A percentile compares a stretch with the other conserved stretches of the same genome.
Evolutionary conservation across 2,329 filamentous ascomycete genomes (phyloP).

Genomic region (Cladosporium sp.): DNA sequence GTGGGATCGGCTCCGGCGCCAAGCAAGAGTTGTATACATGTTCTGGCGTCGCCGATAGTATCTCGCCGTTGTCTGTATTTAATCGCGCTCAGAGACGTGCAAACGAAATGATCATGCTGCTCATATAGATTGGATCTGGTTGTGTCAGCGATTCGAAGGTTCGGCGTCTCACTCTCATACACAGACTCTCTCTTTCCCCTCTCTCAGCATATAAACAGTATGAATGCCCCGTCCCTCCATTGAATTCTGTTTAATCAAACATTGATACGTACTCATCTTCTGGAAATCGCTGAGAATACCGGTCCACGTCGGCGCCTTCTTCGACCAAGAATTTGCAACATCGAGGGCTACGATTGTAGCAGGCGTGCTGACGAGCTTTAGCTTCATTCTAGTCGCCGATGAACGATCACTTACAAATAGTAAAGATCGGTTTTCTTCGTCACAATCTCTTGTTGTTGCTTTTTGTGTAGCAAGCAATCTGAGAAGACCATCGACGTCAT

Average conservation of each 20-base stretch:
- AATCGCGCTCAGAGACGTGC: no score
- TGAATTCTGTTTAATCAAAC: no score
- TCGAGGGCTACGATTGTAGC: background rate
- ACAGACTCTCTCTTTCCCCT: no score
- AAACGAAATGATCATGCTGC: no score
- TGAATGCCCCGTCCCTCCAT: background rate
- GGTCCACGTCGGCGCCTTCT: background rate
- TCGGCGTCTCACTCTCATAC: no score
- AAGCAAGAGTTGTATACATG: background rate
- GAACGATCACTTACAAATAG: background rate
- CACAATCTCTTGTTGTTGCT: slow-evolving; percentile 1
- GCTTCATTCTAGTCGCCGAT: background rate
- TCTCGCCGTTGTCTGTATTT: no score
- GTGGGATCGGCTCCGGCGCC: background rate
- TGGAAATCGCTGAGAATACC: background rate
- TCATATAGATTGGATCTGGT: no score
- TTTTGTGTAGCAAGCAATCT: background rate
- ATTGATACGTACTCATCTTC: no score
- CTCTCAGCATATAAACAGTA: background rate
- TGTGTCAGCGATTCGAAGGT: no score
- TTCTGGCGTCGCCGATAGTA: no score
- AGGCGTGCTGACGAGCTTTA: background rate
- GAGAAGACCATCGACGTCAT: background rate
- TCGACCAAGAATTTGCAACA: background rate
- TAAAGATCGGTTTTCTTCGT: background rate